These are phyloP conservation scores for Nissolia schottii DNA, from an alignment of 306 rosid species.

Conservation along the genomic window DNA sequence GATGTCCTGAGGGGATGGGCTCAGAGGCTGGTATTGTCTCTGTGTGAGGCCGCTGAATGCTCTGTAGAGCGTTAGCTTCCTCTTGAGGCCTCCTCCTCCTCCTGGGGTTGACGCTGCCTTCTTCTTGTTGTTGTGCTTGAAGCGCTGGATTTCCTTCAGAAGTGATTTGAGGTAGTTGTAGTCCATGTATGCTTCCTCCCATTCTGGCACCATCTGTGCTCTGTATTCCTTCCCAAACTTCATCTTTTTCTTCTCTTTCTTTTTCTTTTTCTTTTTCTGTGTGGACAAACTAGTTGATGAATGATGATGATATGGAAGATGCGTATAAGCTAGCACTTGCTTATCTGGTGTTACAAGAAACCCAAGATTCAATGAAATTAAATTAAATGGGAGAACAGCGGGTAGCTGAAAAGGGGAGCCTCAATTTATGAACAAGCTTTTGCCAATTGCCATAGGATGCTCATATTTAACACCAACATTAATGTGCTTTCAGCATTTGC, in stretches of 20 bases:
- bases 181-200: slow-evolving; percentile 75
- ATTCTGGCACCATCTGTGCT: slow-evolving; percentile 71
- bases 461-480: too few species aligned
- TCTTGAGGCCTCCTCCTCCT: slow-evolving; percentile 17
- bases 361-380: neutral
- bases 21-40: slow-evolving; percentile 11
- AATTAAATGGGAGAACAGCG: neutral
- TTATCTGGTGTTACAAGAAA: too few species aligned
- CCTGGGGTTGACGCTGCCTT: slow-evolving; percentile 15
- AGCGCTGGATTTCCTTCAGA: slow-evolving; percentile 38
- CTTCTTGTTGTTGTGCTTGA: slow-evolving; percentile 11
- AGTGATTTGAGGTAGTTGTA: slow-evolving; percentile 45
- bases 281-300: neutral
- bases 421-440: neutral
- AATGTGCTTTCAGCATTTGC: too few species aligned
- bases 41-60: slow-evolving; percentile 71
- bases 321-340: too few species aligned
- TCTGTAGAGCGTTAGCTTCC: slow-evolving; percentile 51
- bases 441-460: too few species aligned
- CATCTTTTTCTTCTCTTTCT: too few species aligned
- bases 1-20: too few species aligned
- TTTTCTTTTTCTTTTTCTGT: too few species aligned
- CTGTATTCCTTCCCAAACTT: slow-evolving; percentile 73
- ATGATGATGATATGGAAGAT: neutral
- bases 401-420: neutral